Evolutionary conservation across 495 filamentous ascomycete species (phyloP), one percentile per base, ranked within the genome.

Genomic region (Melanomma pulvis-pyrius): DNA sequence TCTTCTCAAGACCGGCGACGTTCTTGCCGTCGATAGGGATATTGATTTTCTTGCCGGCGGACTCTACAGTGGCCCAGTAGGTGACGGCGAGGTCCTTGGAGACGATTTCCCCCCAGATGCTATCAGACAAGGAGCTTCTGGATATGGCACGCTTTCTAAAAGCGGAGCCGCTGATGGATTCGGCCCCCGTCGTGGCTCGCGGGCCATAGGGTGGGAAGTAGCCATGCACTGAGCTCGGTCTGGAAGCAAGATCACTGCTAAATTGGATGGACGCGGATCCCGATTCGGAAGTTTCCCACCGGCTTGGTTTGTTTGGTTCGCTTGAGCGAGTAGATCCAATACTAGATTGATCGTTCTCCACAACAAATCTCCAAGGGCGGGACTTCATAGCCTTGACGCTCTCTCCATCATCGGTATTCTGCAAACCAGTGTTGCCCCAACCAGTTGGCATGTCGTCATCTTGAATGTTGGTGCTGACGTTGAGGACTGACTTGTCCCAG

Each of bases 1-100:
- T 46, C 22, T 61, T 61, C 58, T 61, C 58, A 24, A 15, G 28
- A 24, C 44, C 46, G 22, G 44, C 19, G 58, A 61, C 26, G n/a
- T 61, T 51, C 11, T 30, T 17, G 1, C 22, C 28, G 26, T 50
- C 44, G 30, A 61, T 13, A 15, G 58, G 58, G 36, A 61, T 61
- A 19, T 50, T 7, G 13, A 50, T 25, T 13, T 21, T 21, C 17
- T 51, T 46, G 12, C 28, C 29, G 58, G 13, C 58, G n/a, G 41
- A 30, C 21, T 51, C 29, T 8, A 61, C 11, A 21, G 44, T 50
- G 17, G 47, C 58, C 58, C 44, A 50, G 28, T 61, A 61, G 46
- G 58, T 51, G 13, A 61, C 30, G 11, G 12, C 22, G 41, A 50
- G 46, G 11, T 61, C 46, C n/a, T 50, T 51, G 29, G 34, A 28